Percentiles rank a stretch among this genome's conserved stretches.
Conservation (phyloP, 805 yeast species). For the Saccharomycopsis fermentans region DNA sequence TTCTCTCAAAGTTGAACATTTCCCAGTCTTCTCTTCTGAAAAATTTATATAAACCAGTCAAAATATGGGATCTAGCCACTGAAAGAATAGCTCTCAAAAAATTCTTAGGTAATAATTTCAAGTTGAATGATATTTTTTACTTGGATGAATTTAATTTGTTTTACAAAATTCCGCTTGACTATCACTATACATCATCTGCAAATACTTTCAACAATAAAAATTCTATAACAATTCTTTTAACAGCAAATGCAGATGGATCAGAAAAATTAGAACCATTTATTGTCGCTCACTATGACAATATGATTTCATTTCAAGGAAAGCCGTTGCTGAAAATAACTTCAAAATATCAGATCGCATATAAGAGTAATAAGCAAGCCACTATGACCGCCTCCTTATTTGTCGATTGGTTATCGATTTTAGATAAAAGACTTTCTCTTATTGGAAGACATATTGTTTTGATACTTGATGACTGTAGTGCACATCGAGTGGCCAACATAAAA, state of each 20-base stretch:
- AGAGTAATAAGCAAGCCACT: conserved; percentile 53
- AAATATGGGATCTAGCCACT: conserved; percentile 47
- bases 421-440: conserved; percentile 41
- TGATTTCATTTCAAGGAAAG: conserved; percentile 31
- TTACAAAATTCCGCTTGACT: conserved; percentile 51
- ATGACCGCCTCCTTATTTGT: conserved; percentile 52
- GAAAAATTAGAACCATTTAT: conserved; percentile 53
- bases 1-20: conserved; percentile 38
- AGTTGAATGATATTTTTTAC: conserved; percentile 45
- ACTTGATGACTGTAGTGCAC: conserved; percentile 54
- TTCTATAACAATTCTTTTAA: conserved; percentile 48
- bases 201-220: conserved; percentile 22
- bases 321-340: conserved; percentile 38
- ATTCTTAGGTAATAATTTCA: conserved; percentile 32
- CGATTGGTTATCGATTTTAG: conserved; percentile 50
- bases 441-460: conserved; percentile 44
- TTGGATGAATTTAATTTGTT: conserved; percentile 52
- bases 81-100: conserved; percentile 41
- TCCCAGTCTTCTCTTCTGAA: conserved; percentile 37
- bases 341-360: conserved; percentile 43
- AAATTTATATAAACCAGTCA: conserved; percentile 36
- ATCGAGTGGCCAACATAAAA: conserved; percentile 44
- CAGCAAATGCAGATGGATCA: conserved; percentile 52
- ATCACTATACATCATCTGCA: conserved; percentile 34
- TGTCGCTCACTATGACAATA: conserved; percentile 47